Percentiles rank a stretch among this genome's conserved stretches.
phyloP scores from a whole-genome alignment of 2,329 filamentous ascomycete genomes.

The Penicillium sp. region DNA sequence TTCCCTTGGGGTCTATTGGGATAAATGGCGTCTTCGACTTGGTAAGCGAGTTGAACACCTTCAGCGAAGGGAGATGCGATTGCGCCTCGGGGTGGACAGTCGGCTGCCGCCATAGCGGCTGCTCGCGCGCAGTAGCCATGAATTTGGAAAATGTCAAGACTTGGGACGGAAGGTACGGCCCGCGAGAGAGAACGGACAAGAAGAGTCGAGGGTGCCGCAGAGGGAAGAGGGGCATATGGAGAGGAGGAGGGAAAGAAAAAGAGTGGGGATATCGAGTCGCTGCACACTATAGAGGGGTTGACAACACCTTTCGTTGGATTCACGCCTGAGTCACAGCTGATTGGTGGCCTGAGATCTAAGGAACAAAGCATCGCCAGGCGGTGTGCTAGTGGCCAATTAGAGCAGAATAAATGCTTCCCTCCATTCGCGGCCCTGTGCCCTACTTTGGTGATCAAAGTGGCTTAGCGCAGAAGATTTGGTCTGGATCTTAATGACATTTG shows the following conservation, averaged over 20 bases:
- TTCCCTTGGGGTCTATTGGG: slow-evolving; percentile 69
- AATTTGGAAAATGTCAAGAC: slow-evolving; percentile 27
- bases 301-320: not conserved
- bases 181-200: slow-evolving; percentile 18
- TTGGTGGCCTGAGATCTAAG: slow-evolving; percentile 17
- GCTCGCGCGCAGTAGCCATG: slow-evolving; percentile 43
- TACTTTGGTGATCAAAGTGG: slow-evolving; percentile 1
- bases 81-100: slow-evolving; percentile 35
- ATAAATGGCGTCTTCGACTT: slow-evolving; percentile 75
- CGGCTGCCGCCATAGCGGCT: slow-evolving; percentile 53
- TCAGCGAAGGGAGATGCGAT: slow-evolving; percentile 60
- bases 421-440: slow-evolving; percentile 20
- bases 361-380: not conserved
- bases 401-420: not conserved
- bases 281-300: slow-evolving; percentile 18
- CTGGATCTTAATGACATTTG: slow-evolving; percentile 16
- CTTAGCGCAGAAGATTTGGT: slow-evolving; percentile 17
- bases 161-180: slow-evolving; percentile 15
- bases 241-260: slow-evolving; percentile 16
- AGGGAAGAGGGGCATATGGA: slow-evolving; percentile 33
- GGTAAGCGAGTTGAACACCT: slow-evolving; percentile 81
- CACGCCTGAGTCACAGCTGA: not conserved
- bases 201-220: slow-evolving; percentile 19
- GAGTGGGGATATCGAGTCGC: slow-evolving; percentile 22
- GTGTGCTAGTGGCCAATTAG: slow-evolving; percentile 14